Base-by-base conservation (phyloP, 2,329 filamentous ascomycete species). In the Aspergillus hortae region DNA sequence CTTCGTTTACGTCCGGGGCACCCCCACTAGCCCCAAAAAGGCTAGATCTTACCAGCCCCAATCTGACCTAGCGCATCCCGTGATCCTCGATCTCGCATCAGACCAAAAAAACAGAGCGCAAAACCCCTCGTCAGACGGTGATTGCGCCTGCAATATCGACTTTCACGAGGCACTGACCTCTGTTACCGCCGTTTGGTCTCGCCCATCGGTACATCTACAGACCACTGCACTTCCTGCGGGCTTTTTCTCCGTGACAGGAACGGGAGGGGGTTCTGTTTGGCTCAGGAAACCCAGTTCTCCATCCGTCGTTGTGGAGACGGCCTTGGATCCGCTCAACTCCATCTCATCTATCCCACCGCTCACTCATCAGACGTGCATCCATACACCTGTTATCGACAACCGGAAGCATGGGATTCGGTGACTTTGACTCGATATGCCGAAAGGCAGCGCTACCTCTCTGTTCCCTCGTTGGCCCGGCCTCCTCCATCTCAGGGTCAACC, bases 371-470 rank as follows among this genome's bases (percentile, higher is more conserved):
- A 5, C 30, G n/a, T 23, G 15, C 49, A 17, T 23, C 17, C 6
- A 2, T 21, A 17, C 40, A 12, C 44, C 21, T 30, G 15, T 36
- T 44, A 21, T 35, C 32, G 35, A 44, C 32, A 7, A 27, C 30
- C 12, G 9, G 33, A 51, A 52, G 33, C 7, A 61, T 95, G 81
- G 88, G 86, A 59, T 97, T 97, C 74, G 92, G 92, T 62, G 88
- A 95, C 75, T 97, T 97, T 75, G 84, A 86, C 53, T 79, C 80
- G 62, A 87, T 97, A 77, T 99, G 94, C 82, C 79, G 83, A 62
- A 89, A 87, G 77, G 88, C 89, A 56, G 83, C 91, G 56, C 79
- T 99, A 60, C 94, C 94, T 54, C 76, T 97, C 65, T 99, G 94
- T 75, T 84, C 90, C 48, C 81, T 91, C 51, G 83, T 99, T 61